Evolutionary conservation across 768 basidiomycete species (phyloP).

Genomic region (Leccinellum albellum): DNA sequence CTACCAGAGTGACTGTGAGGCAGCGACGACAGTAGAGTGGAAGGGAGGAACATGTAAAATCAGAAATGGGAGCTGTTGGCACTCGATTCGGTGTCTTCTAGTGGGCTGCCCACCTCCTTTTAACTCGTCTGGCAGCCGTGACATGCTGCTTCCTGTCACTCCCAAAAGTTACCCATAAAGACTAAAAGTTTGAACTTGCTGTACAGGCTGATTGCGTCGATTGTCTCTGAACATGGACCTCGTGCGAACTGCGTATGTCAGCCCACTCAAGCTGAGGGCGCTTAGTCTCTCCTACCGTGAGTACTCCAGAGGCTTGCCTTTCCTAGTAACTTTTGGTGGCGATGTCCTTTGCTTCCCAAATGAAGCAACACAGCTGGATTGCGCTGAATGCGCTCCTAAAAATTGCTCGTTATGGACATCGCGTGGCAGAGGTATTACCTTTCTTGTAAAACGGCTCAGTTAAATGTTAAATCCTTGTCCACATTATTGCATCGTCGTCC

Average conservation of each 20-base stretch:
- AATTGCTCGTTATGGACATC: conserved; percentile 22
- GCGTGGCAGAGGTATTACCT: conserved; percentile 1
- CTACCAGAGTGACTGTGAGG: conserved; percentile 1
- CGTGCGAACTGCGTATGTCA: conserved; percentile 31
- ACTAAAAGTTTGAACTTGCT: conserved; percentile 21
- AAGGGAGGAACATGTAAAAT: conserved; percentile 2
- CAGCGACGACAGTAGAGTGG: not conserved
- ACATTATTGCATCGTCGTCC: not conserved
- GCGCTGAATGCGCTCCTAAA: conserved; percentile 21
- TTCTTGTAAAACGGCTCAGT: not conserved
- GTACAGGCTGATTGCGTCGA: conserved; percentile 16
- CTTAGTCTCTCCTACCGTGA: not conserved
- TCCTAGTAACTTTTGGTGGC: conserved; percentile 24
- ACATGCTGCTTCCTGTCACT: conserved; percentile 18
- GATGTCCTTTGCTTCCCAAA: conserved; percentile 14
- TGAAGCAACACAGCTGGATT: conserved; percentile 20
- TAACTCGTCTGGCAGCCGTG: conserved; percentile 14
- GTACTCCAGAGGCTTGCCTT: conserved; percentile 14
- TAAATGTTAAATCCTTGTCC: not conserved
- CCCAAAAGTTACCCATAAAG: conserved; percentile 25
- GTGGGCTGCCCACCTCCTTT: conserved; percentile 24
- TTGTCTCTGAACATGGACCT: conserved; percentile 24
- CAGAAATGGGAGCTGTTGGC: not conserved
- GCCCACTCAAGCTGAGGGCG: conserved; percentile 17
- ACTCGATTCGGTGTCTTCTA: conserved; percentile 9